phyloP scores from a whole-genome alignment of 2,329 filamentous ascomycete genomes.

The Phyllosticta citriasiana region DNA sequence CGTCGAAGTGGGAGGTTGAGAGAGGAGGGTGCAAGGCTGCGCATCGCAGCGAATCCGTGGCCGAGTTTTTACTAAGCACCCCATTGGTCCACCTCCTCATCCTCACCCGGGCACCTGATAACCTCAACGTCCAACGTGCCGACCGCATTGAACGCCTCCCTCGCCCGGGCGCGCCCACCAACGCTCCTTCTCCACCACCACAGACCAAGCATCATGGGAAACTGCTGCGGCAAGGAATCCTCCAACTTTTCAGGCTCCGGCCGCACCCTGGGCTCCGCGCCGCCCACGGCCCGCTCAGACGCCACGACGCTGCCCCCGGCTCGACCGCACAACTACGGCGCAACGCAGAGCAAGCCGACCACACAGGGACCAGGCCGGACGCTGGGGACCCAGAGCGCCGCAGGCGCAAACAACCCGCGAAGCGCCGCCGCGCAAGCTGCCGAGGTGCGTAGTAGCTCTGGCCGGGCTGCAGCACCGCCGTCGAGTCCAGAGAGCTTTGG shows the following conservation, averaged over 20 bases:
- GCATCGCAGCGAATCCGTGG: conserved; percentile 7
- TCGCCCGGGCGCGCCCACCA: neutral
- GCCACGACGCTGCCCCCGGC: conserved; percentile 11
- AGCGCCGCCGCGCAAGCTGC: conserved; percentile 70
- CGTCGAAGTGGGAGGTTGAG: neutral
- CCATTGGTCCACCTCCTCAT: neutral
- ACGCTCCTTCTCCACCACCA: neutral
- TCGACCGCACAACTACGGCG: conserved; percentile 19
- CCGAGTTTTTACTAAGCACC: conserved; percentile 8
- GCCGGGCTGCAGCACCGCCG: neutral
- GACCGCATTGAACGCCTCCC: neutral
- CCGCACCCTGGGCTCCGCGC: conserved; percentile 53
- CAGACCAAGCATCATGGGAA: conserved; percentile 56
- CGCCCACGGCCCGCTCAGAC: conserved; percentile 30
- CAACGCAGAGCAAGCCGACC: conserved; percentile 30
- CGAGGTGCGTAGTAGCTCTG: conserved; percentile 51
- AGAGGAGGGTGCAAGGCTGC: neutral
- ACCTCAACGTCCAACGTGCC: neutral
- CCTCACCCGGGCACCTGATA: no score
- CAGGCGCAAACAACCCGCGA: conserved; percentile 37
- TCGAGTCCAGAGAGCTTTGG: neutral
- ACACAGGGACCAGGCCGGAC: conserved; percentile 52
- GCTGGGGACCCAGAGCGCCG: conserved; percentile 44
- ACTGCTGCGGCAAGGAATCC: conserved; percentile 66
- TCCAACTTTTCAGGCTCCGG: conserved; percentile 58